Conservation (phyloP, 2,329 filamentous ascomycete species). For the Sarocladiaceae sp. region DNA sequence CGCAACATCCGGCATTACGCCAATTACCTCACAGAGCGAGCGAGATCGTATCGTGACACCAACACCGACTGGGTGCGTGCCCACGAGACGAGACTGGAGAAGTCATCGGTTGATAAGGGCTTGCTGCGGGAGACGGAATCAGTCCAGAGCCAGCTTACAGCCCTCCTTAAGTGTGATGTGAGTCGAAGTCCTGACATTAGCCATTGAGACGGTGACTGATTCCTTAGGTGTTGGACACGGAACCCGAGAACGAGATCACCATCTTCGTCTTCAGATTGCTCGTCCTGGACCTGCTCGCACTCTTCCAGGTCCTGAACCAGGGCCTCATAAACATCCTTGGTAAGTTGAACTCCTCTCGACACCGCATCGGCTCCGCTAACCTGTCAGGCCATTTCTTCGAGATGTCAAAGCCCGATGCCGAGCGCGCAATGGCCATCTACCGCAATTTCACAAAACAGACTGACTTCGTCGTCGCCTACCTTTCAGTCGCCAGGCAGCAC, state of each 20-base stretch:
- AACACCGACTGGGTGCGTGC: constrained; percentile 85
- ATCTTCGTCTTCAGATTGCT: constrained; percentile 88
- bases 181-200: constrained; percentile 21
- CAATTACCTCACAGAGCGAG: constrained; percentile 76
- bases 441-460: constrained; percentile 88
- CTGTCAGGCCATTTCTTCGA: constrained; percentile 88
- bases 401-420: constrained; percentile 90
- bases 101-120: constrained; percentile 83
- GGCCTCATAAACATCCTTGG: constrained; percentile 94
- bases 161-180: constrained; percentile 85
- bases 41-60: constrained; percentile 74
- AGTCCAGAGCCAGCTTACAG: constrained; percentile 81
- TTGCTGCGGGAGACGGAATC: constrained; percentile 84
- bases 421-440: constrained; percentile 87
- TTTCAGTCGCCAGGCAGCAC: constrained; percentile 80
- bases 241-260: constrained; percentile 94
- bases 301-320: constrained; percentile 95
- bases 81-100: constrained; percentile 77
- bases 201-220: background rate
- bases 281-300: constrained; percentile 78
- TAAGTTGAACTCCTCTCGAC: constrained; percentile 34
- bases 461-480: constrained; percentile 84
- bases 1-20: constrained; percentile 91
- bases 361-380: constrained; percentile 13
- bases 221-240: constrained; percentile 69